phyloP scores from a whole-genome alignment of 1,284 basidiomycete genomes.

The Ceratobasidium sp. region DNA sequence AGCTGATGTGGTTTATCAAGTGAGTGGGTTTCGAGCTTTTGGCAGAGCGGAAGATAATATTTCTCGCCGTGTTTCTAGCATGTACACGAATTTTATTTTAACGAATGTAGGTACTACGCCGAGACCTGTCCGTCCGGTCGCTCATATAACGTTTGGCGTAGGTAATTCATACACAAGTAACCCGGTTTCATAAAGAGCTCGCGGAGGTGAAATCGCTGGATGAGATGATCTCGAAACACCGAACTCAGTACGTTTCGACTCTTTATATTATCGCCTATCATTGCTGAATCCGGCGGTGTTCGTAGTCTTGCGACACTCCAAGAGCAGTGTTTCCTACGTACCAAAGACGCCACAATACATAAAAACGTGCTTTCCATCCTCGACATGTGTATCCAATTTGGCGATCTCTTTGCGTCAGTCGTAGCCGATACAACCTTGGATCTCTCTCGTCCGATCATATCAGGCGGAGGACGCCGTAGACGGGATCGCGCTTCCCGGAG shows the following conservation, averaged over 20 bases:
- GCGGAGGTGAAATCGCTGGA: slow-evolving; percentile 74
- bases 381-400: slow-evolving; percentile 79
- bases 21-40: slow-evolving; percentile 59
- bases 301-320: slow-evolving; percentile 74
- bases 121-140: not conserved
- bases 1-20: slow-evolving; percentile 87
- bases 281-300: slow-evolving; percentile 30
- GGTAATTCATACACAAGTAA: slow-evolving; percentile 76
- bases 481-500: slow-evolving; percentile 66
- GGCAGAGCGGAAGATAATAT: not conserved
- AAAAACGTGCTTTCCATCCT: slow-evolving; percentile 76
- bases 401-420: slow-evolving; percentile 71
- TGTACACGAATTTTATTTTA: slow-evolving; percentile 77
- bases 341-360: slow-evolving; percentile 72
- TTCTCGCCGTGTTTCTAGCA: slow-evolving; percentile 61
- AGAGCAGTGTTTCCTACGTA: slow-evolving; percentile 74
- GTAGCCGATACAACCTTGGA: slow-evolving; percentile 69
- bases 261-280: not conserved
- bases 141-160: slow-evolving; percentile 54
- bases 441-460: slow-evolving; percentile 63
- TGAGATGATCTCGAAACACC: slow-evolving; percentile 79
- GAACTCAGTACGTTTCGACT: slow-evolving; percentile 71
- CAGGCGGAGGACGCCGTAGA: slow-evolving; percentile 57
- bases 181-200: slow-evolving; percentile 70
- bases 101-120: slow-evolving; percentile 70